Evolutionary conservation across 371 early-diverging fungal genomes (phyloP), one percentile per base, ranked within the genome.

Genomic region (Apophysomyces ossiformis): DNA sequence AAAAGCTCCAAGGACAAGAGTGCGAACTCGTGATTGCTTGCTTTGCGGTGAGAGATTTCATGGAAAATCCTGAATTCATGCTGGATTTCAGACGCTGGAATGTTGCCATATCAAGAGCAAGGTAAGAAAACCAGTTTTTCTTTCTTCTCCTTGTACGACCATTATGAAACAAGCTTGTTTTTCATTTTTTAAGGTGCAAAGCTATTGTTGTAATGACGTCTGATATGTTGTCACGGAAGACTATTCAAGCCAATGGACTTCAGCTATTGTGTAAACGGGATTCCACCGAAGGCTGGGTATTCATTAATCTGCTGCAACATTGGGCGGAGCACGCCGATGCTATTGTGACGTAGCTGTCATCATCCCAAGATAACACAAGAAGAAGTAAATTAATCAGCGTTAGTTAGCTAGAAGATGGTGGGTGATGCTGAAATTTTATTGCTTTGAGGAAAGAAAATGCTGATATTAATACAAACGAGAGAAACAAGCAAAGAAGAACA

Each of bases 1-100:
- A 87, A 32, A 86, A 85, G 61, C 81, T 87, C 78, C 88, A 87
- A 70, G 88, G 88, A 2, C 85, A 85, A 67, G 84, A 87, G 65
- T 82, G 83, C 9, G 84, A 86, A 45, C 46, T 86, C 15, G 80
- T 87, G n/a, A 70, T 87, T 54, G 82, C 82, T 21, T 85, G 85
- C 57, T 87, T 84, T 69, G 72, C 75, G 1, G 68, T 79, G 56
- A 68, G 70, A 47, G 77, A 76, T 32, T 68, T 76, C 12, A 16
- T 54, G 58, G 41, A 57, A 64, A 57, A 65, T 62, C 36, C 65
- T 60, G 67, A 71, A 12, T 84, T 83, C 47, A 38, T 87, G 66
- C 77, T 83, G 35, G 82, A 85, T 54, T 77, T 83, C 37, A 79
- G 78, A 67, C 79, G 86, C 11, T 85, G 86, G 86, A 77, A 85